Conservation (phyloP, 768 basidiomycete species). For the Filobasidium floriforme region DNA sequence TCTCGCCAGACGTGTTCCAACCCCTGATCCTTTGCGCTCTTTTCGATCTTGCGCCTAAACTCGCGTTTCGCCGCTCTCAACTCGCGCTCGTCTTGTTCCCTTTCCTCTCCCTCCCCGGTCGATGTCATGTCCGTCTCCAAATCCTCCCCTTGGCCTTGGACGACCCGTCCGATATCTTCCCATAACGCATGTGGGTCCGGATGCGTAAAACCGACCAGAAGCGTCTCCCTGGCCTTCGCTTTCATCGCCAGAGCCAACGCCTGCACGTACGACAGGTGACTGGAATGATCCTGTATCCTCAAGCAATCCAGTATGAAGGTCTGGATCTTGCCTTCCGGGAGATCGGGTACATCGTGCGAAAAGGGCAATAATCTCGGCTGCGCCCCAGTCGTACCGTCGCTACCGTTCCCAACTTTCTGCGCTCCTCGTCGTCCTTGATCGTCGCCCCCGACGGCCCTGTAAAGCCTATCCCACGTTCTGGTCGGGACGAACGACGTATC, state of each 20-base stretch:
- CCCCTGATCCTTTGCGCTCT: conserved; percentile 30
- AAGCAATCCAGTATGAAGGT: conserved; percentile 73
- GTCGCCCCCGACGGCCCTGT: neutral
- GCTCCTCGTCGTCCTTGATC: neutral
- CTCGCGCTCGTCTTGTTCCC: conserved; percentile 42
- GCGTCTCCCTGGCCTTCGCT: conserved; percentile 58
- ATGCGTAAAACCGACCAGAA: conserved; percentile 68
- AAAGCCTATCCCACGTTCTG: conserved; percentile 52
- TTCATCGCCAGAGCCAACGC: conserved; percentile 55
- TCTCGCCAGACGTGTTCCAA: conserved; percentile 19
- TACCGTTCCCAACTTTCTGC: neutral
- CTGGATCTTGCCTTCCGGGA: conserved; percentile 45
- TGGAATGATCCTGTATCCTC: conserved; percentile 58
- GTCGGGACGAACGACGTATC: conserved; percentile 77
- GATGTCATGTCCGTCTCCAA: neutral
- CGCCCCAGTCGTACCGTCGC: neutral
- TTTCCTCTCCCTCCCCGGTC: neutral
- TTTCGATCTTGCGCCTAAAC: conserved; percentile 48
- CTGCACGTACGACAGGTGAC: conserved; percentile 68
- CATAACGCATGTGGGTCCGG: conserved; percentile 73
- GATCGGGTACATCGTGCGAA: conserved; percentile 24
- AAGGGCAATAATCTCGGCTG: conserved; percentile 43
- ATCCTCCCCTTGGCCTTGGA: conserved; percentile 23
- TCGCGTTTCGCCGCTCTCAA: conserved; percentile 43
- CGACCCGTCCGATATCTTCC: conserved; percentile 49